phyloP scores from a whole-genome alignment of 106 monocot genomes.

The Dioscorea zingiberensis region DNA sequence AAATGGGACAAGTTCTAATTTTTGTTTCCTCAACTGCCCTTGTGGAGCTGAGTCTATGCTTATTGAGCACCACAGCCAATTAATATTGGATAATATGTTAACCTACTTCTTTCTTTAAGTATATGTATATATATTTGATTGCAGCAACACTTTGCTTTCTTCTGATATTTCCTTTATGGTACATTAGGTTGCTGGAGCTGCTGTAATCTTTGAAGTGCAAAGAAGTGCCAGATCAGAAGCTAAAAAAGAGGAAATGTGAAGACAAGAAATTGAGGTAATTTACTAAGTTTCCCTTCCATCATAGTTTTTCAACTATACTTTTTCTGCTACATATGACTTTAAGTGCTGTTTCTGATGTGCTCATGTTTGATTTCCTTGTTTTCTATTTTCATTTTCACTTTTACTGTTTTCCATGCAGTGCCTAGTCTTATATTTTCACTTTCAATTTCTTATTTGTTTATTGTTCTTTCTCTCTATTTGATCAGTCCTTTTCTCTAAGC shows the following conservation, averaged over 20 bases:
- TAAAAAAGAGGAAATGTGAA: slow-evolving; percentile 69
- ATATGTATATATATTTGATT: too few species aligned
- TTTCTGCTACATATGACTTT: not conserved
- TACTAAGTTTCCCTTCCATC: not conserved
- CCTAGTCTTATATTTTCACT: not conserved
- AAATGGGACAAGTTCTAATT: too few species aligned
- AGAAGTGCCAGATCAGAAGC: slow-evolving; percentile 95
- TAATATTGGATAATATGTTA: too few species aligned
- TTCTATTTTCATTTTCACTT: too few species aligned
- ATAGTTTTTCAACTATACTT: not conserved
- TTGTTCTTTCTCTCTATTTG: too few species aligned
- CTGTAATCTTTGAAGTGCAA: slow-evolving; percentile 87
- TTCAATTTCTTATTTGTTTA: not conserved
- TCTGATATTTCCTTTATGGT: too few species aligned
- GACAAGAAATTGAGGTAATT: slow-evolving; percentile 63
- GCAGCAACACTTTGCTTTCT: too few species aligned
- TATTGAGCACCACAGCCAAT: too few species aligned
- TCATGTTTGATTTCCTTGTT: not conserved
- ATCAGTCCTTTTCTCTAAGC: too few species aligned
- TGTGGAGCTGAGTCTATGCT: too few species aligned
- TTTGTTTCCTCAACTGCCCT: too few species aligned
- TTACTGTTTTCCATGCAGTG: not conserved
- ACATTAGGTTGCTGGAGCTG: slow-evolving; percentile 68
- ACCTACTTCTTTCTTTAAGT: too few species aligned
- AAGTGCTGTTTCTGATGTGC: not conserved